Base-by-base conservation (phyloP, 495 filamentous ascomycete genomes). In the Baudoinia panamericana region DNA sequence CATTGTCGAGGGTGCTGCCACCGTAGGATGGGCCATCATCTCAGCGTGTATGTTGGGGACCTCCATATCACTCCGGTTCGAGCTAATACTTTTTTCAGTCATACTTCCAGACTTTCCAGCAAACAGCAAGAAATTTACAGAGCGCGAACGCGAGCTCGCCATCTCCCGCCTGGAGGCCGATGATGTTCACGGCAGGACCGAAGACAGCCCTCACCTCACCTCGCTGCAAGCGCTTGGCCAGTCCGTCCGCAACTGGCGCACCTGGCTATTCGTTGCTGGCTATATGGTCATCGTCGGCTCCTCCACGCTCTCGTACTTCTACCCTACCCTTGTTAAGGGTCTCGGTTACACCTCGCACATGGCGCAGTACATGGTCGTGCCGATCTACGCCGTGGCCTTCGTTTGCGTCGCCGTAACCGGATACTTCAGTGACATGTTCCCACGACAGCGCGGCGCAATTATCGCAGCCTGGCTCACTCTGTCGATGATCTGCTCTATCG, bases 21-120 rank as follows among this genome's bases (percentile, higher is more conserved):
- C 70, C 36, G 46, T 68, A 16, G 34, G 63, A 23, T 60, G 64
- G 20, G 70, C 70, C 2, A 35, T 69, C 7, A 56, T 74, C 22
- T 63, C 70, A 42, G 67, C 63, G 53, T n/a, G n/a, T n/a, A n/a
- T n/a, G n/a, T n/a, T n/a, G n/a, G n/a, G n/a, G n/a, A n/a, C n/a
- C n/a, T n/a, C n/a, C n/a, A n/a, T n/a, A n/a, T n/a, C n/a, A n/a
- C n/a, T n/a, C n/a, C n/a, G n/a, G n/a, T n/a, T n/a, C n/a, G n/a
- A n/a, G n/a, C n/a, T n/a, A n/a, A n/a, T n/a, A n/a, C n/a, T n/a
- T n/a, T n/a, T n/a, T n/a, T n/a, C n/a, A n/a, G 75, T 70, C 46
- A 63, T 71, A 11, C 55, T 78, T 4, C 66, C 68, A n/a, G 72
- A 75, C 46, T 66, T 68, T 42, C 73, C 73, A 1, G 55, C 60